Evolutionary conservation across 2,329 filamentous ascomycete species (phyloP), one percentile per base, ranked within the genome.

Genomic region (Phialophora macrospora): DNA sequence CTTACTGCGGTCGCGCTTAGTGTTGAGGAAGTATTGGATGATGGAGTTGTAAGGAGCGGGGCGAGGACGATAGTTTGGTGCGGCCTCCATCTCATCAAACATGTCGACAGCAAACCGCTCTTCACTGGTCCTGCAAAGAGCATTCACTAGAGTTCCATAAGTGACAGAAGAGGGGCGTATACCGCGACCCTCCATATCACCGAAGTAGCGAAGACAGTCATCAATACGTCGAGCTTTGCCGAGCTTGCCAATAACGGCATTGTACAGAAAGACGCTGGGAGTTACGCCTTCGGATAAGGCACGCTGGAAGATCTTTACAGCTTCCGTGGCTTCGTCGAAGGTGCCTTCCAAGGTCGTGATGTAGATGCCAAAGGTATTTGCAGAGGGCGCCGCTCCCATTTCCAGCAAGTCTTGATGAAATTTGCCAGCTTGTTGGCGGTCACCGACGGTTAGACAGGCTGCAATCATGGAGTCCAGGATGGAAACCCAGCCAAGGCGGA

Each of bases 271-370:
- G 0, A 94, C 97, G 55, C 91, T 96, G 22, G 95, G 93, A 79
- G 97, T 92, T 14, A 99, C 95, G 65, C 94, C 93, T 80, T 99
- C 95, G 12, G 90, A 83, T 81, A 96, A 93, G 65, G 95, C 93
- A 64, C 93, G 91, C 74, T 95, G 89, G 83, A 99, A 99, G 78
- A 99, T 97, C 81, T 96, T 96, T 75, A 98, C 90, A 63, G 95
- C 95, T 78, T 98, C 95, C 8, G 93, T 93, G 11, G 95, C 95
- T 78, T 99, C 95, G 74, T 99, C 95, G 71, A 97, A 98, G 0
- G 93, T 98, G 75, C 97, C 94, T 82, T 98, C 97, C 68, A 99
- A 84, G 1, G 94, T 98, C n/a, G 96, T 98, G 80, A 99, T 99
- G 84, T 98, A 99, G 20, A 99, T 86, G 66, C 95, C 95, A 73